Conservation (phyloP, 345 rosid genomes). For the Barbarea vulgaris region DNA sequence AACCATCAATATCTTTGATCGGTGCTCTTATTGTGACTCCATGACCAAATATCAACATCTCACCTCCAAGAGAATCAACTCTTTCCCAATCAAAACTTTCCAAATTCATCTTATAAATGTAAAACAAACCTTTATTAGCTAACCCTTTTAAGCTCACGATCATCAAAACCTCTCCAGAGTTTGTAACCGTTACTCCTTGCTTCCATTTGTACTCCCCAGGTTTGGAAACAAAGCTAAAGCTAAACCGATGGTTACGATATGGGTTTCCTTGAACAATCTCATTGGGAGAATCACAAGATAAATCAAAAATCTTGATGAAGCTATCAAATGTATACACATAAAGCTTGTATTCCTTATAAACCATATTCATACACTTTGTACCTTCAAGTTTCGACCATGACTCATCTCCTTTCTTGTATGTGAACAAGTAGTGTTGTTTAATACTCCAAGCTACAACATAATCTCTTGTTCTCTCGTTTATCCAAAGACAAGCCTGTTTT, state of each 20-base stretch:
- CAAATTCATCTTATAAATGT: background rate
- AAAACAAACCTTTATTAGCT: background rate
- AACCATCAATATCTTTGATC: background rate
- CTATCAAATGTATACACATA: background rate
- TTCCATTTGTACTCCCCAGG: background rate
- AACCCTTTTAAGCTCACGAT: background rate
- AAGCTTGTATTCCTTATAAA: background rate
- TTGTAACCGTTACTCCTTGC: background rate
- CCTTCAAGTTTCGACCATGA: background rate
- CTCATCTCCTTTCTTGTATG: conserved; percentile 26
- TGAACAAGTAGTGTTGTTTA: conserved; percentile 18
- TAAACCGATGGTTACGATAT: background rate
- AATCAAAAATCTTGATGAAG: conserved; percentile 6
- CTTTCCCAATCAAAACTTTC: background rate
- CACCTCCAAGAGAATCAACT: conserved; percentile 19
- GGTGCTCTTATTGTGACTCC: background rate
- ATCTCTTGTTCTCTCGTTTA: conserved; percentile 26
- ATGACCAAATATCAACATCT: conserved; percentile 17
- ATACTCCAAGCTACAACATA: conserved; percentile 26
- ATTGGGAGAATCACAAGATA: background rate
- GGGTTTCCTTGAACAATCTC: background rate
- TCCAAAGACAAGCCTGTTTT: conserved; percentile 7
- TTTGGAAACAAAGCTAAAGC: background rate
- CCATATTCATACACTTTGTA: background rate
- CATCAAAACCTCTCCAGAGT: conserved; percentile 17